Evolutionary conservation across 768 basidiomycete species (phyloP).

Genomic region (Mycena filopes): DNA sequence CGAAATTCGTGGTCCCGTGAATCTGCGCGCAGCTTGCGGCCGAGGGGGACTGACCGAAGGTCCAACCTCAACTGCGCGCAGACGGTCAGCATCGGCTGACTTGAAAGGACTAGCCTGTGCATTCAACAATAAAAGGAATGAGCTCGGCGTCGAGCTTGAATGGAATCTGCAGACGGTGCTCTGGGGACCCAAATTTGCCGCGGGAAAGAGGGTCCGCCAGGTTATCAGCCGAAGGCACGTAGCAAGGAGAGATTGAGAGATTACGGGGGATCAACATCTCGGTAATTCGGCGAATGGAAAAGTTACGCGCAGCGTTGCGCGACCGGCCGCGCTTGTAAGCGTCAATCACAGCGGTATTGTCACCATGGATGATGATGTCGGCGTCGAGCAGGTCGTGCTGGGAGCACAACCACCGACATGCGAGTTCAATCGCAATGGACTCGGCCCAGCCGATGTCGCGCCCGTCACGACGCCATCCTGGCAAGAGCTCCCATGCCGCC

Average conservation of each 20-base stretch:
- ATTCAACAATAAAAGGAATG: conserved; percentile 15
- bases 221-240: conserved; percentile 41
- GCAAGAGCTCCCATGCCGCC: conserved; percentile 4
- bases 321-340: conserved; percentile 12
- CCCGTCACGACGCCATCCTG: conserved; percentile 7
- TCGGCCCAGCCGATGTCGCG: conserved; percentile 18
- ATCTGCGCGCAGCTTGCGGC: conserved; percentile 15
- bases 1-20: conserved; percentile 11
- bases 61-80: conserved; percentile 8
- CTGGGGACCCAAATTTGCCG: conserved; percentile 25
- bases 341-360: conserved; percentile 16
- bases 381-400: neutral
- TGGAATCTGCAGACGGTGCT: neutral
- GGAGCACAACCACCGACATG: conserved; percentile 10
- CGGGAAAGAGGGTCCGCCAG: conserved; percentile 45
- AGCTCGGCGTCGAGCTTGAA: conserved; percentile 35
- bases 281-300: conserved; percentile 24
- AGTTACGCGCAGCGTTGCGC: conserved; percentile 20
- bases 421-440: conserved; percentile 5
- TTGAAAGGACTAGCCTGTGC: conserved; percentile 19
- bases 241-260: conserved; percentile 29
- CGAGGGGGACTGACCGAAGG: conserved; percentile 16
- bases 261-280: too few relatives aligned
- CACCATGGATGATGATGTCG: conserved; percentile 7
- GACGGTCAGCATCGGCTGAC: conserved; percentile 14